Conservation (phyloP, 306 rosid species). For the Alnus rubra region DNA sequence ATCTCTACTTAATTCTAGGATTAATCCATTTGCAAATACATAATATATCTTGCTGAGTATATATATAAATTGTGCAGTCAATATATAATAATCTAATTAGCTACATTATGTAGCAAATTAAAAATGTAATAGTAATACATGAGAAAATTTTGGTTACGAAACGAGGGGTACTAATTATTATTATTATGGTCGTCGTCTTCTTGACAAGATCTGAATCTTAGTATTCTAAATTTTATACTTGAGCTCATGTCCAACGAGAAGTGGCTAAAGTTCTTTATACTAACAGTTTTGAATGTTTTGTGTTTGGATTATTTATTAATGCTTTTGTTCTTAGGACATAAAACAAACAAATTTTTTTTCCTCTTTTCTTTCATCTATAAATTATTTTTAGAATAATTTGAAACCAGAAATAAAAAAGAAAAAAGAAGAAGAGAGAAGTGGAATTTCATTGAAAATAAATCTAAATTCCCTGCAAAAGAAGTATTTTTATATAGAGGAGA, state of each 20-base stretch:
- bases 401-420: not conserved
- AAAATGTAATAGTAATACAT: not conserved
- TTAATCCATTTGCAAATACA: not conserved
- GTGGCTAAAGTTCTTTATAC: too few relatives aligned
- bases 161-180: too few relatives aligned
- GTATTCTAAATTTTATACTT: too few relatives aligned
- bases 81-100: not conserved
- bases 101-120: not conserved
- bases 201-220: too few relatives aligned
- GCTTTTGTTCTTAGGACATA: too few relatives aligned
- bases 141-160: too few relatives aligned
- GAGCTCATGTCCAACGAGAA: too few relatives aligned
- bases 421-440: not conserved
- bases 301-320: too few relatives aligned
- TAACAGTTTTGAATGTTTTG: too few relatives aligned
- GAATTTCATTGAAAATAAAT: not conserved
- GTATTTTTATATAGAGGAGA: not conserved
- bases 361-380: too few relatives aligned
- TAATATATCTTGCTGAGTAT: not conserved
- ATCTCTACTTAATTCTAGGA: not conserved
- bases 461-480: not conserved
- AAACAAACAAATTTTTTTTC: too few relatives aligned
- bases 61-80: not conserved
- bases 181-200: too few relatives aligned
- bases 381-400: not conserved